Base-by-base conservation (phyloP, 1,284 basidiomycete genomes). In the Austropuccinia psidii region DNA sequence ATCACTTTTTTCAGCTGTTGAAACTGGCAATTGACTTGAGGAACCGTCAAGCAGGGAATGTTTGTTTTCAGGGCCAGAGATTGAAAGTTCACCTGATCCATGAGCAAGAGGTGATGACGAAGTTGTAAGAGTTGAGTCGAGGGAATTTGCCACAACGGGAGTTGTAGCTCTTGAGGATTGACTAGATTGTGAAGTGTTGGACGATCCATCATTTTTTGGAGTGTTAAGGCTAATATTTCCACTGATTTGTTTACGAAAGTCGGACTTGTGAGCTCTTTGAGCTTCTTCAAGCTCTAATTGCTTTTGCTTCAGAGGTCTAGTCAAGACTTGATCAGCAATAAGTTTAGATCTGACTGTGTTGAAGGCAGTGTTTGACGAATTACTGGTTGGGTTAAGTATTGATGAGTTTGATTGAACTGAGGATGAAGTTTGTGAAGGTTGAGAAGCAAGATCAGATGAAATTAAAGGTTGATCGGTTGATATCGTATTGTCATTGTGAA, bases 311-410 rank as follows among this genome's bases (percentile, higher is more conserved):
- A 73, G 39, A 2, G 69, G 69, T 9, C 69, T 27, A 9, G 27
- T 54, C 24, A 62, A 39, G 35, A 73, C 58, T 43, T 73, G 69
- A 37, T 73, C 69, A 4, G 69, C 69, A 21, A 73, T 49, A n/a
- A 73, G 43, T 27, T 64, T 61, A 1, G 69, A 73, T 33, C 57
- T 43, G 17, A 58, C 58, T 2, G 54, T 60, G n/a, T 60, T 60
- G 21, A 21, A 27, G 5, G 43, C 31, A 9, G 43, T 33, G 13
- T 49, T 52, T 55, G 33, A 2, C 35, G 39, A 17, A 43, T 27
- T 24, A 55, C 1, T 31, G 62, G 24, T 21, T 31, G 27, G 9
- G 13, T 45, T 27, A 5, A 29, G 61, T 13, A 6, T 27, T 1
- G 19, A 19, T 31, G 17, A 31, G 24, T 11, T 24, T 17, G 21